A percentile compares a stretch with the other conserved stretches of the same genome.
Conservation (phyloP, 768 basidiomycete genomes). For the Leccinum pellstonianum region DNA sequence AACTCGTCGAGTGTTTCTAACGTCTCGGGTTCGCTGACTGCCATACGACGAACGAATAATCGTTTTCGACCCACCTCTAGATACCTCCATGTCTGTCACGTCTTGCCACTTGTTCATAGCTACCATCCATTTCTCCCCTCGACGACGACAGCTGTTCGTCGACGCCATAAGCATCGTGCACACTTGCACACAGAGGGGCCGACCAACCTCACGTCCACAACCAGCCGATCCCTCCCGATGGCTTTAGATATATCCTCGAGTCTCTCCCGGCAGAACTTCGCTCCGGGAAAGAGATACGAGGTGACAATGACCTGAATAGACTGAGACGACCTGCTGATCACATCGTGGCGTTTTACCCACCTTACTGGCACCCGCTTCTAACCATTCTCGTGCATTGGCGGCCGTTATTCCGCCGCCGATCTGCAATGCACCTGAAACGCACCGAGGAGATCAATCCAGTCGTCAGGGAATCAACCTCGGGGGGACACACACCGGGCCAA, state of each 20-base stretch:
- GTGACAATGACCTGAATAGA: slow-evolving; percentile 88
- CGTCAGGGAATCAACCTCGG: slow-evolving; percentile 4
- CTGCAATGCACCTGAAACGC: slow-evolving; percentile 67
- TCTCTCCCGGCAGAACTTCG: slow-evolving; percentile 71
- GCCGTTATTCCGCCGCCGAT: slow-evolving; percentile 91
- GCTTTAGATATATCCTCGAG: slow-evolving; percentile 57
- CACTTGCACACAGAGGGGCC: background rate
- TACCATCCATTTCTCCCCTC: slow-evolving; percentile 80
- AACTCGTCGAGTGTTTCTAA: slow-evolving; percentile 77
- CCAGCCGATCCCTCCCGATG: slow-evolving; percentile 83
- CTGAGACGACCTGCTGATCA: slow-evolving; percentile 7
- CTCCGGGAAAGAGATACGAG: slow-evolving; percentile 89
- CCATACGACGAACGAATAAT: background rate
- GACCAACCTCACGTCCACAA: slow-evolving; percentile 89
- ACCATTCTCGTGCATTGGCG: slow-evolving; percentile 79
- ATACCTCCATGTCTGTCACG: slow-evolving; percentile 91
- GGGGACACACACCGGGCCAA: slow-evolving; percentile 66
- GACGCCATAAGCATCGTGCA: background rate
- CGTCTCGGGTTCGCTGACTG: background rate
- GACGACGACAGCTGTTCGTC: slow-evolving; percentile 70
- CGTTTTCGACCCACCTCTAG: slow-evolving; percentile 52
- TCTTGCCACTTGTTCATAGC: slow-evolving; percentile 99
- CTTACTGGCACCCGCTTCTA: slow-evolving; percentile 89
- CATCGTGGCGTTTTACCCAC: slow-evolving; percentile 37
- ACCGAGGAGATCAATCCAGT: slow-evolving; percentile 5